A percentile compares a stretch with the other conserved stretches of the same genome.
These are phyloP conservation scores for Cyclostephanos invisitatus DNA, from an alignment of 108 stramenopile species.

Conservation along the genomic window DNA sequence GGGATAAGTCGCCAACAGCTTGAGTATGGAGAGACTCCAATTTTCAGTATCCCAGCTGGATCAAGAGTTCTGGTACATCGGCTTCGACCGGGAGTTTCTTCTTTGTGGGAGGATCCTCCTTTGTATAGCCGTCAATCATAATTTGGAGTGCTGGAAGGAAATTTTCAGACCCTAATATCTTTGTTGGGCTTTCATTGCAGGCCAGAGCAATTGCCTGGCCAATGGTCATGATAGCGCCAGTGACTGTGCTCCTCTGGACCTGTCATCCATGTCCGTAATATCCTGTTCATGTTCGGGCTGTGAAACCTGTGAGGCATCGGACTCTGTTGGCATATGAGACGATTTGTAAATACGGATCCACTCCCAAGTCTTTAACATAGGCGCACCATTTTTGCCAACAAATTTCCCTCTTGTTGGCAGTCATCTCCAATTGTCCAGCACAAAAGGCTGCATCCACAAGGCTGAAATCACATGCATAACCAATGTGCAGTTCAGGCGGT, in stretches of 20 bases:
- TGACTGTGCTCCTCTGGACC: not conserved
- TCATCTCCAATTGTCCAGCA: constrained; percentile 11
- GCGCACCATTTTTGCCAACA: constrained; percentile 7
- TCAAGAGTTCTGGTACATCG: no score
- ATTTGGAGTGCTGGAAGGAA: not conserved
- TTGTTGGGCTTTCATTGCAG: not conserved
- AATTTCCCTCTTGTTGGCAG: constrained; percentile 13
- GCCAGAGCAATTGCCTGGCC: not conserved
- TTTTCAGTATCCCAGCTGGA: no score
- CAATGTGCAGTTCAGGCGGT: not conserved
- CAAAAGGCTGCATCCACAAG: constrained; percentile 16
- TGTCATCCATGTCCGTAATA: not conserved
- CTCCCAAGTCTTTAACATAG: not conserved
- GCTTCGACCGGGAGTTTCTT: no score
- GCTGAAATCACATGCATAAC: not conserved
- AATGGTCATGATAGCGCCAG: constrained; percentile 12
- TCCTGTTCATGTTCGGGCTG: not conserved
- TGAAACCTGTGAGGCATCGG: not conserved
- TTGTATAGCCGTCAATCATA: not conserved
- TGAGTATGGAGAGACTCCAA: no score
- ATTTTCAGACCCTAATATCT: not conserved
- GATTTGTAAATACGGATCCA: not conserved
- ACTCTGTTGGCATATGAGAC: not conserved
- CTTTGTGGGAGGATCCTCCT: no score
- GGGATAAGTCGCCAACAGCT: no score